Percentiles rank a stretch among this genome's conserved stretches.
phyloP scores from a whole-genome alignment of 495 filamentous ascomycete genomes.

The Lasiosphaeria miniovina region DNA sequence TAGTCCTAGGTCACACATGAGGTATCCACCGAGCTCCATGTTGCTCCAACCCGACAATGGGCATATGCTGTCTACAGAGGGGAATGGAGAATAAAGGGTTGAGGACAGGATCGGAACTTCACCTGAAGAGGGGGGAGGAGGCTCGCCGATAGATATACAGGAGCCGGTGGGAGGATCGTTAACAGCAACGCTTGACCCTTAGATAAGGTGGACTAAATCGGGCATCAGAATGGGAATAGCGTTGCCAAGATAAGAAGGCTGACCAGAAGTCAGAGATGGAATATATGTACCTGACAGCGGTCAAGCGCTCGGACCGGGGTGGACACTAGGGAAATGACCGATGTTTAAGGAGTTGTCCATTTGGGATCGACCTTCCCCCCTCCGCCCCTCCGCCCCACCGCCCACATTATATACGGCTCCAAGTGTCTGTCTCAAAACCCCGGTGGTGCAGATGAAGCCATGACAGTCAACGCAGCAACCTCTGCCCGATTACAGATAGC shows the following conservation, averaged over 20 bases:
- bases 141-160: slow-evolving; percentile 23
- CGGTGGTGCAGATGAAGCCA: background rate
- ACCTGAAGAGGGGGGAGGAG: slow-evolving; percentile 20
- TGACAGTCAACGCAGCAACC: background rate
- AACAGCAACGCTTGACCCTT: slow-evolving; percentile 13
- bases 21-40: slow-evolving; percentile 2
- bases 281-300: slow-evolving; percentile 21
- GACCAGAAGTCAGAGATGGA: slow-evolving; percentile 16
- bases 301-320: slow-evolving; percentile 9
- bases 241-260: slow-evolving; percentile 27
- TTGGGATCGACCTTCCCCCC: background rate
- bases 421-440: background rate
- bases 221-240: slow-evolving; percentile 22
- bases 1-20: slow-evolving; percentile 21
- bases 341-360: slow-evolving; percentile 5
- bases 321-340: slow-evolving; percentile 17
- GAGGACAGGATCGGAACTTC: slow-evolving; percentile 15
- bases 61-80: background rate
- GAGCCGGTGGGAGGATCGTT: slow-evolving; percentile 13
- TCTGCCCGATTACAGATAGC: background rate
- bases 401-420: slow-evolving; percentile 3
- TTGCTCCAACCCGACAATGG: too few species aligned
- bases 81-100: slow-evolving; percentile 6
- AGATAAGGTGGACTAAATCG: slow-evolving; percentile 20
- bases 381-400: background rate